These are phyloP conservation scores for Neurospora sp. DNA, from an alignment of 2,329 filamentous ascomycete species.

Conservation along the genomic window DNA sequence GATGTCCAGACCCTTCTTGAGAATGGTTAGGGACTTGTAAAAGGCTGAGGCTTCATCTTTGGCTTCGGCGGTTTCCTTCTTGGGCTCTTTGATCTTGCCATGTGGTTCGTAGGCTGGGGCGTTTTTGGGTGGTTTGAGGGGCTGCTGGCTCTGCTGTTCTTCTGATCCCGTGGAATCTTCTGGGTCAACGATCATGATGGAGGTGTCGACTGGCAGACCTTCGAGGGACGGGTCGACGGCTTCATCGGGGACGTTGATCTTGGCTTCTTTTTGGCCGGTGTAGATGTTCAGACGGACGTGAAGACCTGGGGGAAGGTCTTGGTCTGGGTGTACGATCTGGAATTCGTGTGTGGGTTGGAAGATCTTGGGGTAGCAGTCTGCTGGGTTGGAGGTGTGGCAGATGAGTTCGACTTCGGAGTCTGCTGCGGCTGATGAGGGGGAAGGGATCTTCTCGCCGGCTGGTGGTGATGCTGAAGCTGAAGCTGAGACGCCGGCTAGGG, in stretches of 20 bases:
- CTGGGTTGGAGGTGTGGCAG: conserved; percentile 49
- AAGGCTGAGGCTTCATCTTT: conserved; percentile 24
- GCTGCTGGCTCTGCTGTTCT: conserved; percentile 6
- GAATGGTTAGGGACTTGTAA: conserved; percentile 35
- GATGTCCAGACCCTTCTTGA: conserved; percentile 37
- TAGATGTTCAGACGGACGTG: conserved; percentile 57
- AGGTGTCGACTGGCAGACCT: conserved; percentile 42
- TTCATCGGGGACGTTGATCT: conserved; percentile 52
- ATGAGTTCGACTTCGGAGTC: conserved; percentile 44
- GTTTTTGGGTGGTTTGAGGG: conserved; percentile 26
- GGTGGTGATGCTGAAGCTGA: conserved; percentile 25
- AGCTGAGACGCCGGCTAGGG: conserved; percentile 15
- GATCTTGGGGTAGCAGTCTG: conserved; percentile 56
- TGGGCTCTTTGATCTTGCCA: conserved; percentile 46
- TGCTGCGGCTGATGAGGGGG: conserved; percentile 20
- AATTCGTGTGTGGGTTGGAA: conserved; percentile 58
- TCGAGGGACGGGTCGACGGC: conserved; percentile 32
- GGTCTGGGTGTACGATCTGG: conserved; percentile 52
- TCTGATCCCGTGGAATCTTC: conserved; percentile 13
- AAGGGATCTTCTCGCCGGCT: conserved; percentile 20
- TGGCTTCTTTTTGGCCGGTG: conserved; percentile 55
- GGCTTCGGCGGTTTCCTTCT: conserved; percentile 24
- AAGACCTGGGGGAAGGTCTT: conserved; percentile 54
- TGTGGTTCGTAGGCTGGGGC: conserved; percentile 48
- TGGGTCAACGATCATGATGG: conserved; percentile 45